A percentile compares a stretch with the other conserved stretches of the same genome.
These are phyloP conservation scores for Phaeoacremonium minimum DNA, from an alignment of 2,329 filamentous ascomycete genomes.

Conservation along the genomic window DNA sequence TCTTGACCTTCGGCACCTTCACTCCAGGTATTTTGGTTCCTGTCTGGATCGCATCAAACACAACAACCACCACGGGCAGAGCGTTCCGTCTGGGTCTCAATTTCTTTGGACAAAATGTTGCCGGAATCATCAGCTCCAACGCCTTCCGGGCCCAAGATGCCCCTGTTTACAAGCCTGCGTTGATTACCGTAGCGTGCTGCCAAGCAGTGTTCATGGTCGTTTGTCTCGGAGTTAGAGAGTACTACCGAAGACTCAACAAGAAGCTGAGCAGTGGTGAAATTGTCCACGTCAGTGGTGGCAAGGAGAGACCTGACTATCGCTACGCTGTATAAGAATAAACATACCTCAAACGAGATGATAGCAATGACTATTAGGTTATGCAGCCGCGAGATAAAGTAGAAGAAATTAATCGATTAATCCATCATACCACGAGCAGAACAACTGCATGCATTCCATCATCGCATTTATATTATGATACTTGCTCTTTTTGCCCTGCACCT, in stretches of 20 bases:
- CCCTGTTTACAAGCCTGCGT: background rate
- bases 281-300: background rate
- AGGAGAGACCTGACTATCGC: background rate
- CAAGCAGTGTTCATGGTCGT: background rate
- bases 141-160: background rate
- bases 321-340: background rate
- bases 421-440: no score
- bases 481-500: no score
- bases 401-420: no score
- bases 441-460: no score
- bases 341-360: no score
- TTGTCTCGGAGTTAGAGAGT: background rate
- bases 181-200: background rate
- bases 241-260: background rate
- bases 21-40: conserved; percentile 14
- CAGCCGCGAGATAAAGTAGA: no score
- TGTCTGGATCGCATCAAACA: conserved; percentile 13
- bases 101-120: background rate
- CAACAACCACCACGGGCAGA: conserved; percentile 12
- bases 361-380: no score
- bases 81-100: conserved; percentile 5
- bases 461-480: no score
- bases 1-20: conserved; percentile 12
- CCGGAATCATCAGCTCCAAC: background rate
- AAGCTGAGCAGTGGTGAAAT: background rate